Percentiles rank a stretch among this genome's conserved stretches.
Evolutionary conservation across 1,284 basidiomycete species (phyloP).

Genomic region (Ceratobasidium sp.): DNA sequence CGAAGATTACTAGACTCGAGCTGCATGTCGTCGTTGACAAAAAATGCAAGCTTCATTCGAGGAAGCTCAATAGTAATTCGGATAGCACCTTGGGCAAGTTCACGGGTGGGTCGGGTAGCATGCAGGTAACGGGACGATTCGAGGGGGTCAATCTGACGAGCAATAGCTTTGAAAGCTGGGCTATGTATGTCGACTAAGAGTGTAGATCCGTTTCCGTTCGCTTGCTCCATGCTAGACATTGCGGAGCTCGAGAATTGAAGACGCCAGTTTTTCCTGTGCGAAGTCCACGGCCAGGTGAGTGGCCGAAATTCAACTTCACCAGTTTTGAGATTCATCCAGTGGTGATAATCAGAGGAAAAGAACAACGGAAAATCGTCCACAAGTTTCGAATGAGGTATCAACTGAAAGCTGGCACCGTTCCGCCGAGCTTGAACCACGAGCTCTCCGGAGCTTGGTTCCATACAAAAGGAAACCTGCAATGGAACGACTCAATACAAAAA

Average conservation of each 20-base stretch:
- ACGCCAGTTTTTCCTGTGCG: background rate
- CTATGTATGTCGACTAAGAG: conserved; percentile 14
- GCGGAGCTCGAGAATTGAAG: background rate
- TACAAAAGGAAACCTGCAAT: conserved; percentile 5
- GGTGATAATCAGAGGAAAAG: conserved; percentile 30
- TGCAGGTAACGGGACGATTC: conserved; percentile 19
- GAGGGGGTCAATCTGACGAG: conserved; percentile 11
- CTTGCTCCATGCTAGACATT: background rate
- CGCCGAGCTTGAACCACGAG: background rate
- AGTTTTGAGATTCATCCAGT: conserved; percentile 38
- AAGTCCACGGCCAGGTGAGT: background rate
- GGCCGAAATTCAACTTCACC: conserved; percentile 31
- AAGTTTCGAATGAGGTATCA: conserved; percentile 29
- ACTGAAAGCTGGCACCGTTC: background rate
- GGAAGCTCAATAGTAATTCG: conserved; percentile 43
- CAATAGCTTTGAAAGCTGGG: background rate
- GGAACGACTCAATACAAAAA: too few relatives aligned
- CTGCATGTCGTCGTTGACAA: conserved; percentile 43
- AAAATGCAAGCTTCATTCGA: conserved; percentile 49
- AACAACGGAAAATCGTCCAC: conserved; percentile 23
- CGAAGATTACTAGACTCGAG: conserved; percentile 50
- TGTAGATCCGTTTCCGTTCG: background rate
- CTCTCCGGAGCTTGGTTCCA: background rate
- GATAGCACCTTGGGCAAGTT: too few relatives aligned
- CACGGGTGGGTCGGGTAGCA: background rate